Evolutionary conservation across 208 protist genomes (phyloP), one percentile per base, ranked within the genome.

Genomic region (Leishmania guyanensis): DNA sequence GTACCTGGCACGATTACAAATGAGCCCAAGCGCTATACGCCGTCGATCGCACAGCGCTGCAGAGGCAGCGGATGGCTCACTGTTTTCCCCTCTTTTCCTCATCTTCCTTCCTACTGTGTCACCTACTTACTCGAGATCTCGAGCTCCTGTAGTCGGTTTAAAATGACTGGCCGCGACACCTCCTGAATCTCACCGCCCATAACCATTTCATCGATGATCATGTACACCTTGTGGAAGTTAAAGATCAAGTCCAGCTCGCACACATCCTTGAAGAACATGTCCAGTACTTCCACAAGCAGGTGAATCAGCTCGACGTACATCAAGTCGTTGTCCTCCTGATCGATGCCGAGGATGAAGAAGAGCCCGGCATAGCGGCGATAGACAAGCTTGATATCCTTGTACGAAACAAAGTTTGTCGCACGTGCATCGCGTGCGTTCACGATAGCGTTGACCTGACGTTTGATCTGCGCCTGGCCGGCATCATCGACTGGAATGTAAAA

Each of bases 171-270:
- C 26, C 99, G 98, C 36, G 90, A 98, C 0, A 99, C 99, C 79
- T 99, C 99, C 87, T 99, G 93, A 43, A 99, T 95, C 83, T 99
- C 99, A 5, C 99, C 99, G 26, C 96, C 98, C 12, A 99, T 88
- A 83, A 99, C 93, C 87, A 99, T 96, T 90, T 99, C 99, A 86
- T 99, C 99, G 58, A 99, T 93, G 65, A 99, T 98, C 84, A 99
- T 95, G 86, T 99, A 99, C 1, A 99, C 98, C 92, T 99, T 97
- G 91, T 99, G 97, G 86, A 99, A 99, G 82, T 99, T 99, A 91
- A 99, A 99, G 36, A 99, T 98, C 33, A 99, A 92, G 88, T 99
- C 99, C 4, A 99, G 91, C 87, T 99, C 99, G 83, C 99, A 99
- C 29, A 99, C 99, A 84, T 99, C 99, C 73, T 98, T 98, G 86